Evolutionary conservation across 495 filamentous ascomycete genomes (phyloP).

Genomic region (Hyphodiscus hymeniophilus): DNA sequence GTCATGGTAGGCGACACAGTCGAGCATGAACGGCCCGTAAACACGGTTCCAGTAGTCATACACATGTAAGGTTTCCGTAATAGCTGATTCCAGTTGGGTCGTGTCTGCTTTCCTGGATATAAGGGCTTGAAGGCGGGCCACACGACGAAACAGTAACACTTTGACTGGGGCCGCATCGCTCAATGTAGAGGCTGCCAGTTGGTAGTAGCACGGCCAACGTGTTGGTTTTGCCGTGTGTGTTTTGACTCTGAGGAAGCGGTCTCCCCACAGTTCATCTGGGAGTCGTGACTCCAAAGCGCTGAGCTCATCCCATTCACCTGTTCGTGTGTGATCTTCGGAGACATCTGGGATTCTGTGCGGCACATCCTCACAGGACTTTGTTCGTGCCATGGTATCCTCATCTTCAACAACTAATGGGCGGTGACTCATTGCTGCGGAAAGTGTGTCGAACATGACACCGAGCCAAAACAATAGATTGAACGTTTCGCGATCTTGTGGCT

Average conservation of each 20-base stretch:
- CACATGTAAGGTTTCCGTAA: constrained; percentile 29
- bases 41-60: constrained; percentile 36
- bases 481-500: constrained; percentile 29
- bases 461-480: constrained; percentile 40
- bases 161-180: constrained; percentile 39
- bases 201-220: constrained; percentile 38
- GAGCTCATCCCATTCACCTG: not conserved
- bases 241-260: not conserved
- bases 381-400: constrained; percentile 30
- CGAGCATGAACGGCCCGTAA: constrained; percentile 35
- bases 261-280: not conserved
- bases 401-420: constrained; percentile 37
- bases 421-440: constrained; percentile 38
- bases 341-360: not conserved
- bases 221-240: not conserved
- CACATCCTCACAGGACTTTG: not conserved
- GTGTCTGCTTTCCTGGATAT: constrained; percentile 23
- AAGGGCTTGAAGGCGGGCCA: constrained; percentile 35
- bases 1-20: constrained; percentile 34
- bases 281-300: not conserved
- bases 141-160: constrained; percentile 38
- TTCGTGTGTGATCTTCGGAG: not conserved
- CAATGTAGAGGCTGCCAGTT: constrained; percentile 30
- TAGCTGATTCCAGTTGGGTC: constrained; percentile 28
- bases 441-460: constrained; percentile 42